These are phyloP conservation scores for Nicotiana noctiflora DNA, from an alignment of 257 asterid species.

Conservation along the genomic window DNA sequence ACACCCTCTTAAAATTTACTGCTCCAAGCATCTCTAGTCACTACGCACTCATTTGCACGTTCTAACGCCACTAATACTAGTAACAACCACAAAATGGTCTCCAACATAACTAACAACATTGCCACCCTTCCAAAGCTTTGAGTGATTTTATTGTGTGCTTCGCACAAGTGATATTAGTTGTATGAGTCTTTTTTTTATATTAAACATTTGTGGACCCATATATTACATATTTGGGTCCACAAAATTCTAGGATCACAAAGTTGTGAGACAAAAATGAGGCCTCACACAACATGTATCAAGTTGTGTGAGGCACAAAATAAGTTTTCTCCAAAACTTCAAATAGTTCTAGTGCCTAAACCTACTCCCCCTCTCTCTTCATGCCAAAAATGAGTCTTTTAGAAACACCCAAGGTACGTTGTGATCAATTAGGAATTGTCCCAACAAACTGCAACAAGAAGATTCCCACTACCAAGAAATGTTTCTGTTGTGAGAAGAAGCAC, in stretches of 20 bases:
- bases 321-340: no score
- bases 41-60: slow-evolving; percentile 7
- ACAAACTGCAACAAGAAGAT: slow-evolving; percentile 84
- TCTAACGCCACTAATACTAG: not conserved
- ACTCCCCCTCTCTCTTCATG: slow-evolving; percentile 44
- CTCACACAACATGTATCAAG: no score
- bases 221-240: no score
- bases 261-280: no score
- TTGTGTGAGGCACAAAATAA: no score
- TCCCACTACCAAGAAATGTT: slow-evolving; percentile 25
- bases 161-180: no score
- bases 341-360: not conserved
- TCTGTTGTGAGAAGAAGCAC: slow-evolving; percentile 32
- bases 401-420: slow-evolving; percentile 37
- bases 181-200: no score
- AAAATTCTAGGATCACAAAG: no score
- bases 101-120: not conserved
- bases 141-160: no score
- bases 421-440: slow-evolving; percentile 38
- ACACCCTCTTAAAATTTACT: not conserved
- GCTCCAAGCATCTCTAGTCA: not conserved
- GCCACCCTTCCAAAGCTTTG: not conserved
- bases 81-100: not conserved
- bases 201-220: no score
- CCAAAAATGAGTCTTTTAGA: slow-evolving; percentile 39